These are phyloP conservation scores for Marchantia paleacea DNA, from an alignment of 225 moss, liverwort and hornwort species.

Conservation along the genomic window DNA sequence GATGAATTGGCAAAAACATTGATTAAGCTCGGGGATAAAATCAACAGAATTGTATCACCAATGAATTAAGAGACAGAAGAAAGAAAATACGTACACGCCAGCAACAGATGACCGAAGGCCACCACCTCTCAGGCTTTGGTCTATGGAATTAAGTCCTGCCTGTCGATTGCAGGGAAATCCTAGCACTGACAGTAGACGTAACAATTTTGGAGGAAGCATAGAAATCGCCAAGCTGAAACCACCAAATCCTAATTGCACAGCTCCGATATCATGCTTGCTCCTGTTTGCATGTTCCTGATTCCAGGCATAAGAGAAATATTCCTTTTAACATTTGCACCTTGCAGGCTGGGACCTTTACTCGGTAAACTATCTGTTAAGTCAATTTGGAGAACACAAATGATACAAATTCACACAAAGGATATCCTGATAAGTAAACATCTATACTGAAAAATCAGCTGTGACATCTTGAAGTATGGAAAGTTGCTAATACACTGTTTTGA, in stretches of 20 bases:
- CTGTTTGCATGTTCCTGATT: conserved; percentile 64
- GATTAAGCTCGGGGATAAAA: no score
- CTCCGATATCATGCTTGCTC: conserved; percentile 88
- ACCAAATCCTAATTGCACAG: conserved; percentile 85
- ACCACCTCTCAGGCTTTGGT: conserved; percentile 80
- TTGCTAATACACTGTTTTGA: not conserved
- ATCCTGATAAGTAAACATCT: not conserved
- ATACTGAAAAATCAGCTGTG: not conserved
- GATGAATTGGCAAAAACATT: no score
- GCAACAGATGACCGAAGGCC: conserved; percentile 94
- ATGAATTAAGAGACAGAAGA: not conserved
- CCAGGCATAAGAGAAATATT: conserved; percentile 6
- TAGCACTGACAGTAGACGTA: conserved; percentile 81
- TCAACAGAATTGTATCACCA: no score
- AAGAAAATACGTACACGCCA: conserved; percentile 73
- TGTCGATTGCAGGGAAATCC: conserved; percentile 86
- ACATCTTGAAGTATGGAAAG: not conserved
- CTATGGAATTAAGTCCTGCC: conserved; percentile 73
- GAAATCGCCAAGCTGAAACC: conserved; percentile 95
- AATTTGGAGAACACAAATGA: not conserved
- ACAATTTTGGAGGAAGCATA: conserved; percentile 73
- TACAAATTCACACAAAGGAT: not conserved
- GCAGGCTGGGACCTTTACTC: not conserved
- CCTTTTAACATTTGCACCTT: not conserved
- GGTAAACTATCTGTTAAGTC: not conserved